A percentile compares a stretch with the other conserved stretches of the same genome.
These are phyloP conservation scores for Massarina eburnea DNA, from an alignment of 2,329 filamentous ascomycete species.

Conservation along the genomic window DNA sequence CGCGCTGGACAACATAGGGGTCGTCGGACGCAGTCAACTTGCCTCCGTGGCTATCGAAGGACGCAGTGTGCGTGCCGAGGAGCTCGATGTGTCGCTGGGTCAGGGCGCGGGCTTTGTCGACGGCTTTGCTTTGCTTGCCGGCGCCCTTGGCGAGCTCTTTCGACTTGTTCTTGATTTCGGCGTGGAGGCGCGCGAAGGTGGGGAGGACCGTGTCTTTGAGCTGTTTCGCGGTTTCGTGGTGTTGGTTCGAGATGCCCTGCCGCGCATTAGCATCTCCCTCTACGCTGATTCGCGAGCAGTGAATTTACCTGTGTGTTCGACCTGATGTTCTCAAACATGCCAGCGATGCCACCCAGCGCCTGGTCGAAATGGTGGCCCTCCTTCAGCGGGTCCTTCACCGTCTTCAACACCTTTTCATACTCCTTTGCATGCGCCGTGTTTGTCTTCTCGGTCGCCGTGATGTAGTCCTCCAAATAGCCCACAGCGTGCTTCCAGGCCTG, in stretches of 20 bases:
- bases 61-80: conserved; percentile 80
- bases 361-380: conserved; percentile 95
- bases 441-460: conserved; percentile 80
- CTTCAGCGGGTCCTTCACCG: conserved; percentile 79
- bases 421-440: conserved; percentile 87
- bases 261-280: conserved; percentile 1
- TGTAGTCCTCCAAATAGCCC: conserved; percentile 87
- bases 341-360: conserved; percentile 79
- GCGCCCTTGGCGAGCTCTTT: conserved; percentile 86
- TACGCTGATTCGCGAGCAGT: background rate
- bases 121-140: conserved; percentile 81
- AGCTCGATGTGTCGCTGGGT: conserved; percentile 98
- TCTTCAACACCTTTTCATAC: conserved; percentile 92
- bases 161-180: conserved; percentile 94
- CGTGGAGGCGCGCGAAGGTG: conserved; percentile 85
- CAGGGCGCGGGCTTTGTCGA: conserved; percentile 80
- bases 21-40: conserved; percentile 74
- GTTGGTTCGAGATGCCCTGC: conserved; percentile 81
- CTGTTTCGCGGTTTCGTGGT: conserved; percentile 87
- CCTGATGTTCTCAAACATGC: conserved; percentile 92
- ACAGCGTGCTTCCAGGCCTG: conserved; percentile 96
- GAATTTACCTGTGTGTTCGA: conserved; percentile 73
- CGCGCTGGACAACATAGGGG: conserved; percentile 83
- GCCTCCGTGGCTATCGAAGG: conserved; percentile 74
- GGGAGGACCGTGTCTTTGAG: conserved; percentile 85